Conservation (phyloP, 495 filamentous ascomycete genomes). For the Penicillium coffeae region DNA sequence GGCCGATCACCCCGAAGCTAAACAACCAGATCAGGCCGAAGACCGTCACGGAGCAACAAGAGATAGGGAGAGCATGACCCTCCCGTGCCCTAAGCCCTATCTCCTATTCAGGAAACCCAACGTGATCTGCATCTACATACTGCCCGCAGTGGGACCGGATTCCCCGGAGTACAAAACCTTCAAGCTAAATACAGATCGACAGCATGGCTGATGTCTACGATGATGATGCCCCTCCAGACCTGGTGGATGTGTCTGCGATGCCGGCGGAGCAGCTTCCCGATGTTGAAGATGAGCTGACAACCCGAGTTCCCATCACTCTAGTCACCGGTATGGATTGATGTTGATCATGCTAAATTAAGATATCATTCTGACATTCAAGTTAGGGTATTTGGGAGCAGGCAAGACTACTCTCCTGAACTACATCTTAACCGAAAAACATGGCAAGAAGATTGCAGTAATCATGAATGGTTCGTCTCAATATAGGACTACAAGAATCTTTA, state of each 20-base stretch:
- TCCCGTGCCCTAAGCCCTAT: conserved; percentile 41
- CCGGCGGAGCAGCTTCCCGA: conserved; percentile 19
- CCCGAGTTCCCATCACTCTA: conserved; percentile 87
- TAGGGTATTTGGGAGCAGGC: conserved; percentile 85
- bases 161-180: not conserved
- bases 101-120: conserved; percentile 27
- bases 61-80: conserved; percentile 27
- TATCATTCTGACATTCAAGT: not conserved
- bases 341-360: not conserved
- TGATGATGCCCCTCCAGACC: conserved; percentile 67
- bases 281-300: conserved; percentile 23
- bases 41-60: conserved; percentile 3
- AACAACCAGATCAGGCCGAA: conserved; percentile 12
- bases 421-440: conserved; percentile 88
- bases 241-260: conserved; percentile 54
- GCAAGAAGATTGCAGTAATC: conserved; percentile 96
- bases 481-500: conserved; percentile 1
- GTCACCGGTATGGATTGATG: conserved; percentile 64
- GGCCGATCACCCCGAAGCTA: conserved; percentile 2
- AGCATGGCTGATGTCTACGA: conserved; percentile 54
- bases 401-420: conserved; percentile 97
- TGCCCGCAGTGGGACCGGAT: not conserved
- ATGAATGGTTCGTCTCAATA: conserved; percentile 67
- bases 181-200: not conserved
- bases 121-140: conserved; percentile 43